These are phyloP conservation scores for Polyrhizophydium stewartii DNA, from an alignment of 371 early-diverging fungal genomes.

Conservation along the genomic window DNA sequence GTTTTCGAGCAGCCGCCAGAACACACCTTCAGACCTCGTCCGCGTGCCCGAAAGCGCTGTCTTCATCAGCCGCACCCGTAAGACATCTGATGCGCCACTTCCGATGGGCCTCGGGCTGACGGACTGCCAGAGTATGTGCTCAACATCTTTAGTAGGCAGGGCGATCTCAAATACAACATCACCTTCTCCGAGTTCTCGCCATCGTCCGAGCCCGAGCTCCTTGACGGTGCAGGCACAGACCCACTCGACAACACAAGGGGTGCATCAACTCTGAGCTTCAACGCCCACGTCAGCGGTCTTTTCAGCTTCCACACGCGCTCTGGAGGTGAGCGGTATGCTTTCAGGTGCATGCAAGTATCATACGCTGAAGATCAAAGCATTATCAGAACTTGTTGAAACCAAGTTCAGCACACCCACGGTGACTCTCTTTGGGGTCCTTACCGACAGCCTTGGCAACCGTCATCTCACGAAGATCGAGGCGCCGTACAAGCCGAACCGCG, in stretches of 20 bases:
- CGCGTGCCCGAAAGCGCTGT: constrained; percentile 2
- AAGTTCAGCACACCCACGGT: background rate
- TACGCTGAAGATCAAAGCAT: background rate
- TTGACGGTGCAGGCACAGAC: too few relatives aligned
- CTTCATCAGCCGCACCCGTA: constrained; percentile 18
- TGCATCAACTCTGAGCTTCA: too few relatives aligned
- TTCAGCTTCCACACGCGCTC: too few relatives aligned
- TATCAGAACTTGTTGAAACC: background rate
- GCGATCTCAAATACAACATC: constrained; percentile 30
- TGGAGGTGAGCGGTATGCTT: too few relatives aligned
- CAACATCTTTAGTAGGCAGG: constrained; percentile 16
- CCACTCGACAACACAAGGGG: too few relatives aligned
- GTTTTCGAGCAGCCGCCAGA: too few relatives aligned
- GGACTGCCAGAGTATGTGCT: constrained; percentile 22
- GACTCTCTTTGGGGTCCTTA: background rate
- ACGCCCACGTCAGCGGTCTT: too few relatives aligned
- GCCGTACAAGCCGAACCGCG: too few relatives aligned
- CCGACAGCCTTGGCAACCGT: background rate
- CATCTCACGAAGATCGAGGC: too few relatives aligned
- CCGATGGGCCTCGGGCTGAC: background rate
- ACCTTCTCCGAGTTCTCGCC: constrained; percentile 39
- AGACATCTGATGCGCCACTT: background rate
- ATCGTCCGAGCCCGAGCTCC: too few relatives aligned
- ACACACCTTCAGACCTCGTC: too few relatives aligned
- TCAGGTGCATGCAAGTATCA: too few relatives aligned